Conservation (phyloP, 352 stramenopile genomes). For the Globisporangium heterothallicum region DNA sequence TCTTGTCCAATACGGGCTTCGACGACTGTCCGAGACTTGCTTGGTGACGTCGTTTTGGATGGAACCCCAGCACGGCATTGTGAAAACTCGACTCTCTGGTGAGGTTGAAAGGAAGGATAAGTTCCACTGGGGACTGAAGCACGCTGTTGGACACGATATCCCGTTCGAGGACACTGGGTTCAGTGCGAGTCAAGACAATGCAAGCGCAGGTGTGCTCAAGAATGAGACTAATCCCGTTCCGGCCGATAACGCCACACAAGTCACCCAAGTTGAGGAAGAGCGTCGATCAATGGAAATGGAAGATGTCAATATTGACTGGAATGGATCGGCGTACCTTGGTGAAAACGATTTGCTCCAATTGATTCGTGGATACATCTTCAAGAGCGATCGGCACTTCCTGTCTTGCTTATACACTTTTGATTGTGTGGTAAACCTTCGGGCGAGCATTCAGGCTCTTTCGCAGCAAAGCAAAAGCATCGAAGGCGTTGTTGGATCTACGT, state of each 20-base stretch:
- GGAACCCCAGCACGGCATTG: conserved; percentile 75
- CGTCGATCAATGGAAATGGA: conserved; percentile 44
- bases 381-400: conserved; percentile 72
- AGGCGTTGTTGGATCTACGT: conserved; percentile 49
- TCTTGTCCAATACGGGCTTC: conserved; percentile 75
- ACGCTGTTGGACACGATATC: conserved; percentile 62
- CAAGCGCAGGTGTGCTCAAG: conserved; percentile 1
- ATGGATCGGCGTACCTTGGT: conserved; percentile 43
- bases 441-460: conserved; percentile 34
- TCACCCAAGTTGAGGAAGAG: conserved; percentile 23
- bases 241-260: conserved; percentile 1
- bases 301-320: conserved; percentile 29
- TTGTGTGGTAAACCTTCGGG: conserved; percentile 52
- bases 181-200: background rate
- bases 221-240: conserved; percentile 4
- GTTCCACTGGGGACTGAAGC: conserved; percentile 63
- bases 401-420: conserved; percentile 83
- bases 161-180: conserved; percentile 39
- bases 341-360: conserved; percentile 71
- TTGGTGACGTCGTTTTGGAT: conserved; percentile 88
- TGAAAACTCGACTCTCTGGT: conserved; percentile 50
- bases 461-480: conserved; percentile 29
- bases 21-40: conserved; percentile 63
- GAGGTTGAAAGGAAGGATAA: conserved; percentile 38
- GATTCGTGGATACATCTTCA: conserved; percentile 70